These are phyloP conservation scores for Kingdonia uniflora DNA, from an alignment of 164 flowering plant genomes.

Conservation along the genomic window DNA sequence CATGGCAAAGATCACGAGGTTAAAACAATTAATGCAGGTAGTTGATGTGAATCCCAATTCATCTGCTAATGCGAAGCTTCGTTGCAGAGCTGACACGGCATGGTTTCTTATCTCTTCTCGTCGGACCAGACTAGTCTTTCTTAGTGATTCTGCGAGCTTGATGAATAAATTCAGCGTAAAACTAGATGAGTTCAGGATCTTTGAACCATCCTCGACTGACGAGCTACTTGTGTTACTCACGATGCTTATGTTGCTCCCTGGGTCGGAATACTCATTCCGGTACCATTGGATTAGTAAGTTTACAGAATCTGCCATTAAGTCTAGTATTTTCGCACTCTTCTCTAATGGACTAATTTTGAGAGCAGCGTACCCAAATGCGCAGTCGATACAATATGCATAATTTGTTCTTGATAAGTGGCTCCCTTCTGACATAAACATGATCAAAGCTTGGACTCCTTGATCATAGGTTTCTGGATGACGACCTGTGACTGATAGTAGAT, in stretches of 20 bases:
- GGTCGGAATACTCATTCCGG: conserved; percentile 37
- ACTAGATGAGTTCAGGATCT: conserved; percentile 15
- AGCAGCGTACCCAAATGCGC: conserved; percentile 65
- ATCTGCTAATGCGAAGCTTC: conserved; percentile 48
- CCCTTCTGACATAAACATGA: conserved; percentile 47
- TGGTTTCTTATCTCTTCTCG: conserved; percentile 83
- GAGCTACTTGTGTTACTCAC: conserved; percentile 37
- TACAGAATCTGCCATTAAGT: conserved; percentile 55
- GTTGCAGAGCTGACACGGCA: conserved; percentile 44
- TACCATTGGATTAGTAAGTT: conserved; percentile 54
- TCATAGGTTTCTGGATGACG: conserved; percentile 66
- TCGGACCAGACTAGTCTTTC: conserved; percentile 67
- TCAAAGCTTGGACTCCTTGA: conserved; percentile 54
- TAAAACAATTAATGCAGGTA: conserved; percentile 42
- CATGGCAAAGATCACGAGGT: conserved; percentile 71
- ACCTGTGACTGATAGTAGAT: conserved; percentile 54
- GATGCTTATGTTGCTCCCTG: conserved; percentile 31
- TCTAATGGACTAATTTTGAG: conserved; percentile 60
- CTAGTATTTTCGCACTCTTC: conserved; percentile 56
- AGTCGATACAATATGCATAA: conserved; percentile 62
- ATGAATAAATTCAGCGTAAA: conserved; percentile 37
- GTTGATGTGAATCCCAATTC: conserved; percentile 47
- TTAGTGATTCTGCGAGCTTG: conserved; percentile 61
- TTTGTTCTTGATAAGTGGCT: conserved; percentile 34
- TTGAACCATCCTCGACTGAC: conserved; percentile 39